A percentile compares a stretch with the other conserved stretches of the same genome.
phyloP scores from a whole-genome alignment of 2,329 filamentous ascomycete genomes.

The Stachybotrys echinatus region DNA sequence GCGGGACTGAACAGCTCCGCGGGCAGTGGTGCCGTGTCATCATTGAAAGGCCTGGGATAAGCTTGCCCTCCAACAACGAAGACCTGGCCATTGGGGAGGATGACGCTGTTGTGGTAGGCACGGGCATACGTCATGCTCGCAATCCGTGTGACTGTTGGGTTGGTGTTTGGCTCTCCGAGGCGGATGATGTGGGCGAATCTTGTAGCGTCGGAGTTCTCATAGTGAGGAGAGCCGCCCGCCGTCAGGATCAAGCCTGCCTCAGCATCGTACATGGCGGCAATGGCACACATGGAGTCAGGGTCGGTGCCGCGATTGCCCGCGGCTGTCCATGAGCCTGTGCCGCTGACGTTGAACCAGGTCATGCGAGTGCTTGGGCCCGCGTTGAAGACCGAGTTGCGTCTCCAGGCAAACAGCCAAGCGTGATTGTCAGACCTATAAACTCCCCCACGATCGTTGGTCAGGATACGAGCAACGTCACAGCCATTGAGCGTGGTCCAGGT shows the following conservation, averaged over 20 bases:
- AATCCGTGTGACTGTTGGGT: not conserved
- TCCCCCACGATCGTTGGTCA: slow-evolving; percentile 42
- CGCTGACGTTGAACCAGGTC: slow-evolving; percentile 47
- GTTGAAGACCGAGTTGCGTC: slow-evolving; percentile 45
- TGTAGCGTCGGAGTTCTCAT: slow-evolving; percentile 35
- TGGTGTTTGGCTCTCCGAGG: slow-evolving; percentile 21
- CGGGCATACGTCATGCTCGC: slow-evolving; percentile 28
- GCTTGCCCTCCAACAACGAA: slow-evolving; percentile 38
- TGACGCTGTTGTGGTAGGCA: slow-evolving; percentile 38
- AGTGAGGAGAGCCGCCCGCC: slow-evolving; percentile 41
- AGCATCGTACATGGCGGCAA: slow-evolving; percentile 53
- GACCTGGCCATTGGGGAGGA: slow-evolving; percentile 42
- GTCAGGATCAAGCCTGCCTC: slow-evolving; percentile 52
- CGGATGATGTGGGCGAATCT: slow-evolving; percentile 44
- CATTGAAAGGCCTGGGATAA: not conserved
- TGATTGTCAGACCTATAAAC: slow-evolving; percentile 33
- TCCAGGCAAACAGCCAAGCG: slow-evolving; percentile 26
- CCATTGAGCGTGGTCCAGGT: slow-evolving; percentile 32
- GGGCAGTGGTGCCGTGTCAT: not conserved
- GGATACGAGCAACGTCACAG: slow-evolving; percentile 38
- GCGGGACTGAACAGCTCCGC: not conserved
- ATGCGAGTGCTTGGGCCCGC: slow-evolving; percentile 46
- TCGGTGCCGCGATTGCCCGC: slow-evolving; percentile 37
- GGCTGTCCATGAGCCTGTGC: slow-evolving; percentile 19
- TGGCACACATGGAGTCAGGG: slow-evolving; percentile 48